Evolutionary conservation across 2,329 filamentous ascomycete genomes (phyloP), one percentile per base, ranked within the genome.

Genomic region (Cordyceps pruinosa): DNA sequence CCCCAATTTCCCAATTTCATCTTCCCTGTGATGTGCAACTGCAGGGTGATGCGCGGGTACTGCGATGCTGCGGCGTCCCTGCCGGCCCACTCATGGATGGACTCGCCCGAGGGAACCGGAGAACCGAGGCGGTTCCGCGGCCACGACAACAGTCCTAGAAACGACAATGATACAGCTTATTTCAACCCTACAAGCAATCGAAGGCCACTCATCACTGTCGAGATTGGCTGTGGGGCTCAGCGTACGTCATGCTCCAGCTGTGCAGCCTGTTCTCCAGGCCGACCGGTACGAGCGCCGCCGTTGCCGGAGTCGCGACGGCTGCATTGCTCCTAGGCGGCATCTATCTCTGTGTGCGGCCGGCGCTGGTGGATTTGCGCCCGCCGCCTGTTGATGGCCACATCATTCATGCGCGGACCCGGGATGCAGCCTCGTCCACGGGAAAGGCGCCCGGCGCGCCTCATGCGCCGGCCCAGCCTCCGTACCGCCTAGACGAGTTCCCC

Each of bases 401-500:
- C 4, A 41, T 56, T 30, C 60, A 30, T 44, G 45, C 49, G 39
- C 39, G 49, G 50, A 59, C 26, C 28, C 53, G 48, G 19, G 41
- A 30, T 48, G 60, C 34, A 19, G 53, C 37, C 25, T 37, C 32
- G 1, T 10, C 45, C 21, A 13, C 30, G 15, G 44, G 17, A 23
- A 21, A 28, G 42, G 32, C 28, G 30, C 9, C n/a, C 8, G 39
- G 17, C 15, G 60, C 69, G 71, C 46, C 66, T 68, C 37, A n/a
- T n/a, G n/a, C 64, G 66, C 28, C n/a, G 30, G 25, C 25, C 30
- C 21, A 42, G 23, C 68, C 79, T 7, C 80, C 84, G 2, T 90
- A 94, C 68, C 88, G 88, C 1, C 83, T 83, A 3, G 80, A 90
- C 69, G 79, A 81, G 17, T 78, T 92, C 15, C 88, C 87, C 0